Evolutionary conservation across 1,284 basidiomycete genomes (phyloP).

Genomic region (Microbotryum intermedium): DNA sequence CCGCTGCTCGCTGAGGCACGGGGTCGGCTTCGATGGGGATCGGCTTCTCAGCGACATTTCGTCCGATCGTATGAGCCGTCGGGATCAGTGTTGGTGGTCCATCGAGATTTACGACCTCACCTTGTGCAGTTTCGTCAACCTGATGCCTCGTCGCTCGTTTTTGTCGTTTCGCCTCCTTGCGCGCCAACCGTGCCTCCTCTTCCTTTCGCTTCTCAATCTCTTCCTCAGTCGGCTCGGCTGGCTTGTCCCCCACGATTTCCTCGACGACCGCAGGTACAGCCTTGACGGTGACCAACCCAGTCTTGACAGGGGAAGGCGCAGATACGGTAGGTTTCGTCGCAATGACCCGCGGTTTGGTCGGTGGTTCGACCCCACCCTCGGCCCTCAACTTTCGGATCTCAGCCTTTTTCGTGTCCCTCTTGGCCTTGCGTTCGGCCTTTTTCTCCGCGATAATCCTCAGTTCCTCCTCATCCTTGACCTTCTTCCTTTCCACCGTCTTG

Average conservation of each 20-base stretch:
- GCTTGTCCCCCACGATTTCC: constrained; percentile 11
- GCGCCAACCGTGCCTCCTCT: constrained; percentile 7
- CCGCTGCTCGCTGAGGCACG: neutral
- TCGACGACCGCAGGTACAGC: constrained; percentile 3
- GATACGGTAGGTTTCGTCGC: neutral
- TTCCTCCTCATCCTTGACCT: constrained; percentile 14
- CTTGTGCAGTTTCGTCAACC: neutral
- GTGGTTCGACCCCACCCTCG: constrained; percentile 38
- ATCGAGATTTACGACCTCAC: neutral
- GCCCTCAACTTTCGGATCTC: constrained; percentile 35
- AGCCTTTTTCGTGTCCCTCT: constrained; percentile 33
- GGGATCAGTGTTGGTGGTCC: constrained; percentile 8
- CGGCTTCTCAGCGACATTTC: neutral
- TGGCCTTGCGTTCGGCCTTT: constrained; percentile 25
- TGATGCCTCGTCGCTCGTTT: constrained; percentile 17
- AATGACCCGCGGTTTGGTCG: constrained; percentile 6
- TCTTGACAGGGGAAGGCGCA: too few species aligned
- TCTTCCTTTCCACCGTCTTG: constrained; percentile 12
- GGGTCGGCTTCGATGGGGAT: neutral
- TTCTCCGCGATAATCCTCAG: constrained; percentile 25
- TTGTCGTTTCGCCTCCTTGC: constrained; percentile 20
- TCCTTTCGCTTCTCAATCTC: constrained; percentile 27
- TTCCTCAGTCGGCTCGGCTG: constrained; percentile 20
- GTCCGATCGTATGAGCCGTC: neutral
- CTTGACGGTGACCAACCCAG: neutral